These are phyloP conservation scores for Ceratocystis papillata DNA, from an alignment of 2,329 filamentous ascomycete genomes.

Conservation along the genomic window DNA sequence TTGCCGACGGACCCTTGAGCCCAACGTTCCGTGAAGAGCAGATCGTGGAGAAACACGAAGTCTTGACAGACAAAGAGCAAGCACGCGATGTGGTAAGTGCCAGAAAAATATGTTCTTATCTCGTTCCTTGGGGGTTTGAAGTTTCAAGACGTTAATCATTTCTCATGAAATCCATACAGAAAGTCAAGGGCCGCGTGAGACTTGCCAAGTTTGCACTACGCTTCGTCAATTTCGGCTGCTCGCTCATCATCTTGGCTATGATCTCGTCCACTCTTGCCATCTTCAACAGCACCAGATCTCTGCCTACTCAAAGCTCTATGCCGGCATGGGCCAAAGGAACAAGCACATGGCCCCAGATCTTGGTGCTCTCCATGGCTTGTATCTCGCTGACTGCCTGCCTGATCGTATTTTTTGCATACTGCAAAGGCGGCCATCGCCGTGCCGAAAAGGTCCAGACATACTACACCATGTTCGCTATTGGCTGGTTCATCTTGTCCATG, in stretches of 20 bases:
- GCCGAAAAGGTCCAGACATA: constrained; percentile 92
- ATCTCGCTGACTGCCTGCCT: constrained; percentile 72
- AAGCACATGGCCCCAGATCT: constrained; percentile 77
- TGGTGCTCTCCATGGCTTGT: constrained; percentile 67
- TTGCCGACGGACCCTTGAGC: constrained; percentile 64
- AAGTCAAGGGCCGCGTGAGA: constrained; percentile 81
- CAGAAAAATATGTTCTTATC: neutral
- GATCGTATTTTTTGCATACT: constrained; percentile 74
- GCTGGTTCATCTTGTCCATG: constrained; percentile 87
- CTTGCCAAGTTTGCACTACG: constrained; percentile 93
- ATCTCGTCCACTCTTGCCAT: constrained; percentile 78
- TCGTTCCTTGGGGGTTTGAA: neutral
- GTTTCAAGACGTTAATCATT: neutral
- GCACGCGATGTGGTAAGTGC: constrained; percentile 70
- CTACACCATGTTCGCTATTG: constrained; percentile 87
- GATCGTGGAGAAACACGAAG: constrained; percentile 73
- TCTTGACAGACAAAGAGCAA: constrained; percentile 73
- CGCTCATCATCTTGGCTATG: constrained; percentile 86
- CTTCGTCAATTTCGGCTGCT: constrained; percentile 93
- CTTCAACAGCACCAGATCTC: constrained; percentile 73
- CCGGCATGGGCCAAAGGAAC: constrained; percentile 75
- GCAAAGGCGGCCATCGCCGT: constrained; percentile 71
- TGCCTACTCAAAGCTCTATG: constrained; percentile 67
- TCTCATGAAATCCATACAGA: constrained; percentile 42
- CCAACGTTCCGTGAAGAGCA: constrained; percentile 88